These are phyloP conservation scores for Ustilago curta DNA, from an alignment of 1,284 basidiomycete genomes.

Conservation along the genomic window DNA sequence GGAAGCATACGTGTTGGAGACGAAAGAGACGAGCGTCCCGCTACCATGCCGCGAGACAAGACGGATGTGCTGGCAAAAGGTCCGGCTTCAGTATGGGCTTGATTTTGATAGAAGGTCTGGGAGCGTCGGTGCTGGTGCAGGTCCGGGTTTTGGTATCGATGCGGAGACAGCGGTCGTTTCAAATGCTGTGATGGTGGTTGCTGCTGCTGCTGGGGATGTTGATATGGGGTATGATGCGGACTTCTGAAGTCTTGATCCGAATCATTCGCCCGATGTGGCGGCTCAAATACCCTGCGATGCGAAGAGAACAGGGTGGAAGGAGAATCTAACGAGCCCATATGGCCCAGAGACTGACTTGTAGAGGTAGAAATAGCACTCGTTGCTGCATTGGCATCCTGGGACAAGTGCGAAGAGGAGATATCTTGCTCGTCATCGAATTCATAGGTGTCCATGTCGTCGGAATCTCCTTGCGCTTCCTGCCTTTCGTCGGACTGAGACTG, in stretches of 20 bases:
- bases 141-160: conserved; percentile 6
- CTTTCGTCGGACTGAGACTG: neutral
- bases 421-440: conserved; percentile 39
- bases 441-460: conserved; percentile 35
- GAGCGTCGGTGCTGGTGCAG: conserved; percentile 16
- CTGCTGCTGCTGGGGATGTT: conserved; percentile 11
- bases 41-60: neutral
- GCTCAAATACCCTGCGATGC: conserved; percentile 9
- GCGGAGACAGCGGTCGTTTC: conserved; percentile 4
- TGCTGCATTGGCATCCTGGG: neutral
- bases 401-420: neutral
- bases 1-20: conserved; percentile 15
- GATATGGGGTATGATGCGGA: conserved; percentile 5
- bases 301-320: neutral
- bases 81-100: neutral
- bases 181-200: conserved; percentile 10
- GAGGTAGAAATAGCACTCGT: neutral
- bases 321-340: neutral
- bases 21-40: conserved; percentile 5
- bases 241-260: neutral
- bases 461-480: conserved; percentile 11
- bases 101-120: conserved; percentile 3
- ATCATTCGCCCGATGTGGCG: neutral
- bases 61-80: conserved; percentile 2
- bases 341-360: neutral